Base-by-base conservation (phyloP, 192 early-diverging fungal genomes). In the Podila minutissima region DNA sequence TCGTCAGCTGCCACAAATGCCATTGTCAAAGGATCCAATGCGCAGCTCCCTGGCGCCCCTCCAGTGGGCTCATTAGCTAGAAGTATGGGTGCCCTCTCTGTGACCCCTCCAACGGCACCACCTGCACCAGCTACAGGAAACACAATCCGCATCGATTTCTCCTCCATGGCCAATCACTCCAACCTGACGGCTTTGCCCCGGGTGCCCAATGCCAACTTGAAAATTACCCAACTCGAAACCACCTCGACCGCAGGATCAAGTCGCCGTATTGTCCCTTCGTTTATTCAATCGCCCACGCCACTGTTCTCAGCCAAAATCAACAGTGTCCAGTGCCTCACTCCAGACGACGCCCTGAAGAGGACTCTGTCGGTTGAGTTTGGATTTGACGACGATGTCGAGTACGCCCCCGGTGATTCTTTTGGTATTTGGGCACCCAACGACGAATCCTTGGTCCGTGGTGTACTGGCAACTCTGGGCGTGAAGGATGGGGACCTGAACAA, bases 371-470 rank as follows among this genome's bases (percentile, higher is more conserved):
- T 92, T 0, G 92, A 93, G 51, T 70, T 93, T 37, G 88, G 85
- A 29, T 75, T 90, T 62, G 68, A 88, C 12, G 86, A 82, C 19
- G 67, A 75, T 49, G 67, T 90, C 70, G 71, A 83, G 3, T 93
- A 89, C 69, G 55, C 82, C 6, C 91, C 94, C 22, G 95, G 95
- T 20, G 96, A 96, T 78, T 88, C 96, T 5, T 93, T 99, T 85
- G 96, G 94, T 50, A 82, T 98, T n/a, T 70, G 89, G 55, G 95
- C 94, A 1, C 95, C 96, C n/a, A 97, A 97, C 75, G 86, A 93
- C 48, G 88, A 92, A 38, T 70, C 72, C 0, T 71, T 96, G 57
- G 95, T 98, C 0, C 67, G 86, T 0, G 93, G 88, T 2, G 64
- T 97, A 3, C 70, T 96, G 60, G 82, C 69, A 3, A 71, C 88